A percentile compares a stretch with the other conserved stretches of the same genome.
These are phyloP conservation scores for Furcasterigmium furcatum DNA, from an alignment of 2,329 filamentous ascomycete species.

Conservation along the genomic window DNA sequence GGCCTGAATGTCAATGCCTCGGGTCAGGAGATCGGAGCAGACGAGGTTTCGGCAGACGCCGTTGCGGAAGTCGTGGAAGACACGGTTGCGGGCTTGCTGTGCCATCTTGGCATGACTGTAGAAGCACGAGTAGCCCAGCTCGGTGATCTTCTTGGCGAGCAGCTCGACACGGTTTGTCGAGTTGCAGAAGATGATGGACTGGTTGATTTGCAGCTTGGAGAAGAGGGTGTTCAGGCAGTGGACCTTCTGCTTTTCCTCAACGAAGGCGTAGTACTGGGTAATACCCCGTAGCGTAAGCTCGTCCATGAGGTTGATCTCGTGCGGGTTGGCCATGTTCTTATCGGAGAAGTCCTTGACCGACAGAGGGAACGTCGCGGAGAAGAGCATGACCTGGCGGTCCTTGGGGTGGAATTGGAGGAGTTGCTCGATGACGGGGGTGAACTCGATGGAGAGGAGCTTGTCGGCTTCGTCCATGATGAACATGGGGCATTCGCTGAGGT, in stretches of 20 bases:
- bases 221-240: conserved; percentile 99
- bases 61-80: conserved; percentile 99
- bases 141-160: conserved; percentile 98
- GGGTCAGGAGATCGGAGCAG: conserved; percentile 94
- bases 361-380: conserved; percentile 95
- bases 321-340: conserved; percentile 94
- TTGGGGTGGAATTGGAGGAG: conserved; percentile 93
- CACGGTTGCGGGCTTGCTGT: conserved; percentile 92
- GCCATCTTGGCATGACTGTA: conserved; percentile 99
- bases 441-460: conserved; percentile 94
- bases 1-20: conserved; percentile 98
- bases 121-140: conserved; percentile 98
- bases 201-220: conserved; percentile 98
- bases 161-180: conserved; percentile 98
- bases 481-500: conserved; percentile 92
- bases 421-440: conserved; percentile 96
- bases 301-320: conserved; percentile 99
- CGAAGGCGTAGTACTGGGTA: conserved; percentile 98
- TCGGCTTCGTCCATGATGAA: conserved; percentile 99
- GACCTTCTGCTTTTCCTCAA: conserved; percentile 98
- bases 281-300: conserved; percentile 97
- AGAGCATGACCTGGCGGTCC: conserved; percentile 98
- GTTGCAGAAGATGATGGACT: conserved; percentile 99
- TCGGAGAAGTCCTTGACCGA: conserved; percentile 98
- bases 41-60: conserved; percentile 97